Base-by-base conservation (phyloP, 202 grass and related monocot species). In the Miscanthus sacchariflorus region DNA sequence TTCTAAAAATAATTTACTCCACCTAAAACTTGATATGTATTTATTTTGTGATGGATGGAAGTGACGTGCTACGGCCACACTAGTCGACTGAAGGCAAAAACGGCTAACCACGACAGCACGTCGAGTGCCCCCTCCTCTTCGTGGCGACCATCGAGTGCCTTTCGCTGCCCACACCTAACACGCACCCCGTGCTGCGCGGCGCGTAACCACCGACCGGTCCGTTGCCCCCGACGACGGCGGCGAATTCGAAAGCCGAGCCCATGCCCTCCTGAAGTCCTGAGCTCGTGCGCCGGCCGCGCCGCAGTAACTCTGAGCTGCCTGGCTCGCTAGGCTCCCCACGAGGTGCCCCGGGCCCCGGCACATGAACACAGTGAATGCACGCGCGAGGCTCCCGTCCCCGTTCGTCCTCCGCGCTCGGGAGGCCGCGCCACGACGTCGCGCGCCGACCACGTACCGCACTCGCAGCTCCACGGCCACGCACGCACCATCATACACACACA, bases 341-440 rank as follows among this genome's bases (percentile, higher is more conserved):
- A 70, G 76, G 77, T 12, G 72, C 30, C 39, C 42, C 68, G 6
- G 54, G n/a, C 9, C 61, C 59, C 10, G 4, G 85, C 82, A 35
- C 70, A 84, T 90, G 91, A 93, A 19, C 58, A 50, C 30, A 86
- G 59, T 90, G 81, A 90, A 88, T 75, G 85, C 78, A 27, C n/a
- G 5, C 52, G 17, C 66, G 49, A 85, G 67, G 86, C 90, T 89
- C 87, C 76, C 28, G 12, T 5, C 50, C 23, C 19, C 76, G 30
- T 59, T 59, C 54, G 54, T 58, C 54, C 56, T 59, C 49, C 33
- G 21, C 68, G 28, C 28, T 30, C 28, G 28, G 28, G 28, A 1
- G 28, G 28, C 28, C 11, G 3, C 71, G 21, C 30, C 71, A 17
- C 36, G 23, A 39, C 81, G 42, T 44, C 44, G 50, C 42, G 4